These are phyloP conservation scores for Triangularia verruculosa DNA, from an alignment of 2,329 filamentous ascomycete species.

Conservation along the genomic window DNA sequence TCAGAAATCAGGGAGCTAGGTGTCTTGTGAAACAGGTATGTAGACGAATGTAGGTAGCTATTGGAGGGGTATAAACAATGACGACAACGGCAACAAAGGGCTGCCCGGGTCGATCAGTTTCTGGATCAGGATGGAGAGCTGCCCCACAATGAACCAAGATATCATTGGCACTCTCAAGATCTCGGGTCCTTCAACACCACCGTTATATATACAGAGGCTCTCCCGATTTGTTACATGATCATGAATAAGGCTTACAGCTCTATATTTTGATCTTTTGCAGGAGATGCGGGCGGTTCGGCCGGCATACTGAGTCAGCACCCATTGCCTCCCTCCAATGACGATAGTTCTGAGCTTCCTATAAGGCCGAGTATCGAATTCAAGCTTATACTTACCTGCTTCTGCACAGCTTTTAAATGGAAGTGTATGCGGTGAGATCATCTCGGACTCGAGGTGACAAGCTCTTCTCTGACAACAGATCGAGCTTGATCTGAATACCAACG, in stretches of 20 bases:
- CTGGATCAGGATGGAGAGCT: neutral
- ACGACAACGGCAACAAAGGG: constrained; percentile 1
- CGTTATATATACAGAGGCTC: neutral
- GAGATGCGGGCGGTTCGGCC: neutral
- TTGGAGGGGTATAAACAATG: neutral
- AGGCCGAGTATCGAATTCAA: neutral
- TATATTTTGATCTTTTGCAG: neutral
- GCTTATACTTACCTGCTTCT: neutral
- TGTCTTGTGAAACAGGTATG: neutral
- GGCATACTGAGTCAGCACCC: constrained; percentile 5
- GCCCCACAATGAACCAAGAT: neutral
- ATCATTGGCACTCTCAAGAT: neutral
- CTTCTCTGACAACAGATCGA: no score
- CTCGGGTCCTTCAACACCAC: neutral
- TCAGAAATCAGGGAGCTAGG: neutral
- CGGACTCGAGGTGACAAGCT: neutral
- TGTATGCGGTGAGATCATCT: neutral
- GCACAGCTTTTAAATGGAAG: neutral
- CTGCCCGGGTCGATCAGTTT: neutral
- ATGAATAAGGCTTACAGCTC: neutral
- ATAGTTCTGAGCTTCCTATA: neutral
- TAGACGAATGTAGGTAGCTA: neutral
- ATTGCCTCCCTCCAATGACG: neutral
- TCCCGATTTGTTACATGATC: neutral
- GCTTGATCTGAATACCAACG: no score